phyloP scores from a whole-genome alignment of 148 eudicot genomes.

The Agrostemma githago region DNA sequence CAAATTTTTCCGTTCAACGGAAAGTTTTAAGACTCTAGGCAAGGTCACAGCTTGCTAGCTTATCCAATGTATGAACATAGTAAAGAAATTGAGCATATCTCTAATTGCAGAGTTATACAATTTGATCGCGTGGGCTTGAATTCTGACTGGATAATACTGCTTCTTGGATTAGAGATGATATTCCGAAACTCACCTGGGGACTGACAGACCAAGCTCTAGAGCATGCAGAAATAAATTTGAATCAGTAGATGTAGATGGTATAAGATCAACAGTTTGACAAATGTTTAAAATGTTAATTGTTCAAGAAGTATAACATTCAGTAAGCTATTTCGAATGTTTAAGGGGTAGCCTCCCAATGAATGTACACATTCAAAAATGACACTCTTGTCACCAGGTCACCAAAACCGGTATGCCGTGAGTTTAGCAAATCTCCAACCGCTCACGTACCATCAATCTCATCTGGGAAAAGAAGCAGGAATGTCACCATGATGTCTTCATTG shows the following conservation, averaged over 20 bases:
- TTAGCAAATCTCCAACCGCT: constrained; percentile 49
- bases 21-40: constrained; percentile 5
- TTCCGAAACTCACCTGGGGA: constrained; percentile 73
- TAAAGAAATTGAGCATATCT: constrained; percentile 20
- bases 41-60: constrained; percentile 16
- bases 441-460: constrained; percentile 93
- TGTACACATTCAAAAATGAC: constrained; percentile 18
- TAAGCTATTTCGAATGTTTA: constrained; percentile 1
- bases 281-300: constrained; percentile 1
- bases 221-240: constrained; percentile 29
- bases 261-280: constrained; percentile 12
- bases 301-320: constrained; percentile 7
- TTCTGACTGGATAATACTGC: constrained; percentile 25
- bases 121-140: constrained; percentile 24
- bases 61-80: not conserved
- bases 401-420: constrained; percentile 26
- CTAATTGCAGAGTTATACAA: constrained; percentile 12
- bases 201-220: constrained; percentile 80
- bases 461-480: constrained; percentile 70
- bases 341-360: constrained; percentile 16
- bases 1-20: constrained; percentile 8
- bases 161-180: constrained; percentile 24
- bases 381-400: not conserved
- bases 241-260: constrained; percentile 32
- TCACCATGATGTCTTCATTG: constrained; percentile 40